Evolutionary conservation across 371 early-diverging fungal species (phyloP).

Genomic region (Mucor ambiguus): DNA sequence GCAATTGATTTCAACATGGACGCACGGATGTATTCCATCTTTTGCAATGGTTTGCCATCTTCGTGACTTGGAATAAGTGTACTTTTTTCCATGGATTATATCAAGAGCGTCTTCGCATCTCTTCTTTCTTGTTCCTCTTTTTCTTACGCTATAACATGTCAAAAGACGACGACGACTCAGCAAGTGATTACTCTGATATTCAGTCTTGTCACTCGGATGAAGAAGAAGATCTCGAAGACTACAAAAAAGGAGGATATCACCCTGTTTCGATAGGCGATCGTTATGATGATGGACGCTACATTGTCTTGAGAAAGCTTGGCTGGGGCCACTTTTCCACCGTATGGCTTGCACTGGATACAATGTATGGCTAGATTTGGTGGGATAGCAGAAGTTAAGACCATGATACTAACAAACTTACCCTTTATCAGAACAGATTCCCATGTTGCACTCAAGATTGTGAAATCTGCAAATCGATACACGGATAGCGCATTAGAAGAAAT

Average conservation of each 20-base stretch:
- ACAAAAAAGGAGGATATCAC: slow-evolving; percentile 94
- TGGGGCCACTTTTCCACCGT: slow-evolving; percentile 99
- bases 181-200: slow-evolving; percentile 29
- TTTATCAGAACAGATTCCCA: slow-evolving; percentile 62
- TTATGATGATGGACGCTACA: slow-evolving; percentile 83
- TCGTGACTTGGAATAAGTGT: not conserved
- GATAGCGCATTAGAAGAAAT: slow-evolving; percentile 97
- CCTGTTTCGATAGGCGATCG: slow-evolving; percentile 84
- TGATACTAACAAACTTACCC: not conserved
- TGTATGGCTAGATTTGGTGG: slow-evolving; percentile 47
- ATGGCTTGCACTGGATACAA: slow-evolving; percentile 86
- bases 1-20: not conserved
- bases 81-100: not conserved
- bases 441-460: slow-evolving; percentile 96
- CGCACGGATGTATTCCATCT: not conserved
- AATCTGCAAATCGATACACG: slow-evolving; percentile 92
- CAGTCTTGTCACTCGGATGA: slow-evolving; percentile 56
- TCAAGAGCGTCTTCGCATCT: not conserved
- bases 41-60: not conserved
- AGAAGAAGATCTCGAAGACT: slow-evolving; percentile 91
- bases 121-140: not conserved
- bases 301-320: slow-evolving; percentile 89
- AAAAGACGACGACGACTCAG: slow-evolving; percentile 20
- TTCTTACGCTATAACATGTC: slow-evolving; percentile 5
- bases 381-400: not conserved